Percentiles rank a stretch among this genome's conserved stretches.
phyloP scores from a whole-genome alignment of 139 green algal genomes.

The Coelastrella sp. region DNA sequence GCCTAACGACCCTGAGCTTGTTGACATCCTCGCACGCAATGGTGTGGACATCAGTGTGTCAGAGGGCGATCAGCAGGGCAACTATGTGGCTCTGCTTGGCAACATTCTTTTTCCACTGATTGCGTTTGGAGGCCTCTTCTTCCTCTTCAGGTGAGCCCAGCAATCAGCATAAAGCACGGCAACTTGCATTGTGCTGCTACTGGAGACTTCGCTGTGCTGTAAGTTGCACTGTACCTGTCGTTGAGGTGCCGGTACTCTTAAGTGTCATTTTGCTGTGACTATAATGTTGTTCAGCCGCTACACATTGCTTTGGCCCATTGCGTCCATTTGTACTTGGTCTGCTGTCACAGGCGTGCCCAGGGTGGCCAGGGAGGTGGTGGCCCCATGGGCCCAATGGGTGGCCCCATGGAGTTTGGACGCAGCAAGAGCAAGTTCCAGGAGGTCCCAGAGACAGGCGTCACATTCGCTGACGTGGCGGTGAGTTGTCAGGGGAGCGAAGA shows the following conservation, averaged over 20 bases:
- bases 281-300: no score
- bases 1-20: slow-evolving; percentile 89
- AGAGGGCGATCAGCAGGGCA: slow-evolving; percentile 86
- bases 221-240: no score
- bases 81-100: slow-evolving; percentile 94
- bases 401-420: slow-evolving; percentile 98
- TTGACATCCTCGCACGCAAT: slow-evolving; percentile 88
- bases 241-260: no score
- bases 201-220: no score
- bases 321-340: not conserved
- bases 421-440: slow-evolving; percentile 99
- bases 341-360: slow-evolving; percentile 17
- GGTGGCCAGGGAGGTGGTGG: slow-evolving; percentile 53
- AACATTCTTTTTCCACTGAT: slow-evolving; percentile 99
- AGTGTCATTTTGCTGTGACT: no score
- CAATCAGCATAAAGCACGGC: no score
- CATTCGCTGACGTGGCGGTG: slow-evolving; percentile 96
- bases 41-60: slow-evolving; percentile 87
- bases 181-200: no score
- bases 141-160: slow-evolving; percentile 90
- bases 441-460: slow-evolving; percentile 97
- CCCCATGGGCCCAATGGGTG: slow-evolving; percentile 81
- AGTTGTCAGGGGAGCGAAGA: slow-evolving; percentile 33
- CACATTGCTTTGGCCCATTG: not conserved
- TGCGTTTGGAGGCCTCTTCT: slow-evolving; percentile 98